Evolutionary conservation across 192 early-diverging fungal species (phyloP).

Genomic region (Backusella luteola): DNA sequence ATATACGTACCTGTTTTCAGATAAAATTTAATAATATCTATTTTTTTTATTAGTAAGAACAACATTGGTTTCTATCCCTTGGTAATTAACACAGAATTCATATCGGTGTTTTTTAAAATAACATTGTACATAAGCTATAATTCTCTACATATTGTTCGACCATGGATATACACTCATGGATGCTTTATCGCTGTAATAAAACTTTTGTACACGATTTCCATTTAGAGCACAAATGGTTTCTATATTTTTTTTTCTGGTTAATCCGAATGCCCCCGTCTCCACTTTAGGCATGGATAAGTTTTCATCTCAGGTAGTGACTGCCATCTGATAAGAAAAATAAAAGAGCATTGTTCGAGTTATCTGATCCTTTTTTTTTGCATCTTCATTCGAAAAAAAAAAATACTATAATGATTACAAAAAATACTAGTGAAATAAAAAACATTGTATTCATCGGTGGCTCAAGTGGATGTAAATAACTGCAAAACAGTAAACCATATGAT

Average conservation of each 20-base stretch:
- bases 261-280: neutral
- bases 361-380: neutral
- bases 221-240: neutral
- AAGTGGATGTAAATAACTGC: slow-evolving; percentile 37
- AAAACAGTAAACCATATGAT: neutral
- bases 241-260: neutral
- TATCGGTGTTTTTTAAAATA: no score
- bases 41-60: no score
- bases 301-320: slow-evolving; percentile 1
- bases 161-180: neutral
- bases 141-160: no score
- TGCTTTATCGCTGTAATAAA: neutral
- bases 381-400: neutral
- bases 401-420: neutral
- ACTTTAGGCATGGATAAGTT: neutral
- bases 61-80: no score
- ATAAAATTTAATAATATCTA: no score
- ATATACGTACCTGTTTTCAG: no score
- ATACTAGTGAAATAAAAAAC: slow-evolving; percentile 17
- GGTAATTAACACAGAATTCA: no score
- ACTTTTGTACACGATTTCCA: neutral
- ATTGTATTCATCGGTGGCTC: slow-evolving; percentile 53
- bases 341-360: neutral
- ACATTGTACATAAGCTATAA: no score
- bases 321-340: neutral